Percentiles rank a stretch among this genome's conserved stretches.
phyloP scores from a whole-genome alignment of 2,329 filamentous ascomycete species.

The Aspergillus luchuensis region DNA sequence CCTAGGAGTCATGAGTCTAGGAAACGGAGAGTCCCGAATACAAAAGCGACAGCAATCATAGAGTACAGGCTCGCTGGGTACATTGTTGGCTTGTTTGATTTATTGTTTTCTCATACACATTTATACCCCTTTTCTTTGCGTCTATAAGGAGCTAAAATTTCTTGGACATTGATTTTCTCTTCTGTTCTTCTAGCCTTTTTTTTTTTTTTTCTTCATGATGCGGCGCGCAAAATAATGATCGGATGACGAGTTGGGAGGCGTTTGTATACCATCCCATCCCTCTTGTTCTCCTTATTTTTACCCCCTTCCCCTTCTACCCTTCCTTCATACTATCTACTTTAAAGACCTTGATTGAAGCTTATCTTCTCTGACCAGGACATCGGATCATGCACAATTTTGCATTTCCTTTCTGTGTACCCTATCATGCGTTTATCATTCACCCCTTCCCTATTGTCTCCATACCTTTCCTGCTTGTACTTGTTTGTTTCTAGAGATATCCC shows the following conservation, averaged over 20 bases:
- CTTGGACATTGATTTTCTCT: slow-evolving; percentile 14
- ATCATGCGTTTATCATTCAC: slow-evolving; percentile 11
- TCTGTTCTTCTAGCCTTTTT: neutral
- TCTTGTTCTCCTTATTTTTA: slow-evolving; percentile 9
- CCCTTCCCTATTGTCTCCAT: slow-evolving; percentile 4
- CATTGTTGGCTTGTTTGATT: slow-evolving; percentile 14
- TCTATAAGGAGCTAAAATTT: slow-evolving; percentile 17
- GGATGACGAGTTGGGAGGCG: slow-evolving; percentile 10
- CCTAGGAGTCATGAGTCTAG: neutral
- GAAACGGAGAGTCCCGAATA: slow-evolving; percentile 11
- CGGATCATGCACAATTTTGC: slow-evolving; percentile 9
- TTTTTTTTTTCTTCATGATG: slow-evolving; percentile 1
- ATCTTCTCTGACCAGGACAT: neutral
- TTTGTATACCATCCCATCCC: slow-evolving; percentile 3
- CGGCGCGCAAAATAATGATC: slow-evolving; percentile 14
- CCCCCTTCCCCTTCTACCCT: neutral
- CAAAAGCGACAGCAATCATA: neutral
- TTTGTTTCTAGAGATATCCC: slow-evolving; percentile 10
- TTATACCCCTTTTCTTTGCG: slow-evolving; percentile 24
- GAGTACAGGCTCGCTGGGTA: slow-evolving; percentile 2
- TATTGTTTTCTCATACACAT: slow-evolving; percentile 12
- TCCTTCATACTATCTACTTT: neutral
- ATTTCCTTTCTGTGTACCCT: slow-evolving; percentile 19
- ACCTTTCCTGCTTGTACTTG: neutral
- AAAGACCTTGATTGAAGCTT: neutral